phyloP scores from a whole-genome alignment of 768 basidiomycete species.

The Candolleomyces eurysporus region DNA sequence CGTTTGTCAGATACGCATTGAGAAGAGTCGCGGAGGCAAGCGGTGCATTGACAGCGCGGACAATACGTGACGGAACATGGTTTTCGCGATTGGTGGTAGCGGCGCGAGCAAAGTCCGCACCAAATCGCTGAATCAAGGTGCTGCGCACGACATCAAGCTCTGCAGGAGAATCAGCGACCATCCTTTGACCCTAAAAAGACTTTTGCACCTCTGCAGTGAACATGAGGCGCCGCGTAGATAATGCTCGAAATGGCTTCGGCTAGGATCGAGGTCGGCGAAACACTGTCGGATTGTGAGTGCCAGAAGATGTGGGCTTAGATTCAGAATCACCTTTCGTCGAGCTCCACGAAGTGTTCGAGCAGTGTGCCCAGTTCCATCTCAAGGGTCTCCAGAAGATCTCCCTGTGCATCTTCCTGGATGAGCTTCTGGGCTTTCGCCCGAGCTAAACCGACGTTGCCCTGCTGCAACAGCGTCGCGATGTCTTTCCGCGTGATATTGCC shows the following conservation, averaged over 20 bases:
- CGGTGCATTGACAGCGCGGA: conserved; percentile 50
- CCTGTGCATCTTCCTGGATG: conserved; percentile 58
- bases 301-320: background rate
- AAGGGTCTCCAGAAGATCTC: conserved; percentile 61
- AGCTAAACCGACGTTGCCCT: conserved; percentile 60
- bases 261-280: conserved; percentile 45
- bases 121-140: conserved; percentile 53
- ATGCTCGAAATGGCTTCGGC: conserved; percentile 71
- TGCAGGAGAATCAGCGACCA: conserved; percentile 28
- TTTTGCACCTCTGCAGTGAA: conserved; percentile 55
- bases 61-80: conserved; percentile 54
- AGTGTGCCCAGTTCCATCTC: conserved; percentile 67
- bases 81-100: conserved; percentile 48
- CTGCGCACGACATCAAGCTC: conserved; percentile 59
- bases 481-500: conserved; percentile 61
- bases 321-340: conserved; percentile 46
- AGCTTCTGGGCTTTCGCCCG: conserved; percentile 71
- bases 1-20: conserved; percentile 51
- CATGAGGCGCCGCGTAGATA: conserved; percentile 56
- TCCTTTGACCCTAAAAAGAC: background rate
- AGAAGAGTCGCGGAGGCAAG: conserved; percentile 56
- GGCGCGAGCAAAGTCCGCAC: conserved; percentile 55
- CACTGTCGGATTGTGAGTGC: conserved; percentile 2
- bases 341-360: conserved; percentile 54
- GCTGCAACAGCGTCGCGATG: conserved; percentile 63